Evolutionary conservation across 164 flowering plant genomes (phyloP).

Genomic region (Tetracentron sinense): DNA sequence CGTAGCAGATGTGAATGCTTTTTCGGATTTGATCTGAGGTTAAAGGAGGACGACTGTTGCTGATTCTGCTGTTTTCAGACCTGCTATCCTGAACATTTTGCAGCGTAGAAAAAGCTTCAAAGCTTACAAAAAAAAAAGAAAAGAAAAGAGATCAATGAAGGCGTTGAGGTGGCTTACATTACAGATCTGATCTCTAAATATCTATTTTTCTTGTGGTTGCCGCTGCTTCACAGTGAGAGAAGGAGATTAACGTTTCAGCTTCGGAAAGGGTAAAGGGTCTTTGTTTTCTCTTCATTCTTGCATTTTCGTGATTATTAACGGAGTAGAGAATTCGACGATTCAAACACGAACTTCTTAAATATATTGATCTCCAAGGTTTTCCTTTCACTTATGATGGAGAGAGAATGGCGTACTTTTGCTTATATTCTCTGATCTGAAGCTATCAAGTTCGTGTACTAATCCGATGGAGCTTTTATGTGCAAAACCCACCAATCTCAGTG

Average conservation of each 20-base stretch:
- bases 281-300: background rate
- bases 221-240: slow-evolving; percentile 23
- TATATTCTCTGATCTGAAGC: background rate
- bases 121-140: background rate
- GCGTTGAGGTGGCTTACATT: slow-evolving; percentile 10
- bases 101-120: background rate
- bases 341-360: background rate
- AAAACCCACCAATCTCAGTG: background rate
- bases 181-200: slow-evolving; percentile 36
- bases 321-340: background rate
- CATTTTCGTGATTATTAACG: slow-evolving; percentile 2
- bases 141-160: slow-evolving; percentile 10
- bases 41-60: slow-evolving; percentile 4
- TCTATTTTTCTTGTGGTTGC: slow-evolving; percentile 33
- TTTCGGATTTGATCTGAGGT: slow-evolving; percentile 6
- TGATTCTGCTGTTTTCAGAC: slow-evolving; percentile 9
- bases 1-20: background rate
- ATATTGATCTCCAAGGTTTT: background rate
- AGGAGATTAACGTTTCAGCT: slow-evolving; percentile 12
- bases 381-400: background rate
- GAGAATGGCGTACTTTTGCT: background rate
- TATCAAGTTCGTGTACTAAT: background rate
- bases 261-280: slow-evolving; percentile 1
- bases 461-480: background rate
- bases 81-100: background rate